Percentiles rank a stretch among this genome's conserved stretches.
phyloP scores from a whole-genome alignment of 441 rosid species.

The Eutrema salsugineum region DNA sequence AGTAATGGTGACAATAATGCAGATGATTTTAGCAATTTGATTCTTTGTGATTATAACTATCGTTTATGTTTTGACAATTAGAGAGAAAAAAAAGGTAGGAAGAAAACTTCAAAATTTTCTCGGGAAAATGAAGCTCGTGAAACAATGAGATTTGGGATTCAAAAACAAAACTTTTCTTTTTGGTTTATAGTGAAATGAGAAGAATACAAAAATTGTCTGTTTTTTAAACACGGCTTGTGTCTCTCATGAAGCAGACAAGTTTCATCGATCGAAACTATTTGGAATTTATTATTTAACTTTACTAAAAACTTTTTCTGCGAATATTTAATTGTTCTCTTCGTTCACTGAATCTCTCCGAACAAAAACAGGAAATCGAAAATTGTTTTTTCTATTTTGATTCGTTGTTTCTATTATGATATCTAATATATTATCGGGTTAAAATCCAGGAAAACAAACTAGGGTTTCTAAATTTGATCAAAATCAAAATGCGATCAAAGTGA shows the following conservation, averaged over 20 bases:
- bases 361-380: not conserved
- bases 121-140: constrained; percentile 28
- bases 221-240: constrained; percentile 38
- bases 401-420: not conserved
- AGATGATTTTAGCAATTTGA: not conserved
- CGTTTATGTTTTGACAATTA: constrained; percentile 34
- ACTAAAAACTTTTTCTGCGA: not conserved
- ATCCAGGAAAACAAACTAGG: not conserved
- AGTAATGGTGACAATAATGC: constrained; percentile 15
- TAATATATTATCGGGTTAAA: not conserved
- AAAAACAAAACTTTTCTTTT: not conserved
- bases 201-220: constrained; percentile 26
- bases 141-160: constrained; percentile 17
- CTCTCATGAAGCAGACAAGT: constrained; percentile 35
- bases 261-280: constrained; percentile 22
- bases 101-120: not conserved
- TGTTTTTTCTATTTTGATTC: not conserved
- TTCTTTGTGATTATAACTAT: not conserved
- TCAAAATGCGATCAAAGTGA: not conserved
- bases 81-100: not conserved
- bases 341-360: not conserved
- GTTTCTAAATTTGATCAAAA: not conserved
- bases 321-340: constrained; percentile 14
- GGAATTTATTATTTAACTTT: not conserved
- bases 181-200: constrained; percentile 3